Percentiles rank a stretch among this genome's conserved stretches.
Conservation (phyloP, 768 basidiomycete genomes). For the Pisolithus orientalis region DNA sequence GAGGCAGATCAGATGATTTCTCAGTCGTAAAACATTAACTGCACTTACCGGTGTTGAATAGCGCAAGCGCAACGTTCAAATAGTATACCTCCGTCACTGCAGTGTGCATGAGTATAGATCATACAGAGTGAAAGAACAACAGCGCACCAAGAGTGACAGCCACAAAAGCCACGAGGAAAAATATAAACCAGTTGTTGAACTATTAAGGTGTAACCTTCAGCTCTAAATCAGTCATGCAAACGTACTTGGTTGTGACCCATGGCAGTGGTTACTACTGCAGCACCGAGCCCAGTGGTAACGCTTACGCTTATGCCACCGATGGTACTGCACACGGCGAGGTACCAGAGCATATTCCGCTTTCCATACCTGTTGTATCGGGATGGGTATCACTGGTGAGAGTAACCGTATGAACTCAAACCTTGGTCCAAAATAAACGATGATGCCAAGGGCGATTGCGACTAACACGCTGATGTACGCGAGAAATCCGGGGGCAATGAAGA, state of each 20-base stretch:
- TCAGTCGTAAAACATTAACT: neutral
- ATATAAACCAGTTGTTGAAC: constrained; percentile 92
- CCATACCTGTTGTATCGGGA: constrained; percentile 52
- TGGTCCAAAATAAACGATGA: constrained; percentile 80
- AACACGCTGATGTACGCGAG: constrained; percentile 61
- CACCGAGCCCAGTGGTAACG: constrained; percentile 89
- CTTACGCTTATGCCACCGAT: constrained; percentile 95
- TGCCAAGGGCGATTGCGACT: constrained; percentile 57
- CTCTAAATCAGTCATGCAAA: constrained; percentile 1
- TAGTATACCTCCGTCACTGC: constrained; percentile 89
- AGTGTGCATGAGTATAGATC: constrained; percentile 4
- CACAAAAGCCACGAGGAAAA: constrained; percentile 82
- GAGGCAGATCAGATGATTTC: constrained; percentile 2
- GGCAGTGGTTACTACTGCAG: constrained; percentile 79
- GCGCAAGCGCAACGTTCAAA: constrained; percentile 89
- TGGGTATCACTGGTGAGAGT: neutral
- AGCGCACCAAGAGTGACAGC: constrained; percentile 69
- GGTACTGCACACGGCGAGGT: constrained; percentile 91
- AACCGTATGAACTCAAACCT: constrained; percentile 36
- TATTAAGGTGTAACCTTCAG: constrained; percentile 24
- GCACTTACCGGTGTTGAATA: constrained; percentile 81
- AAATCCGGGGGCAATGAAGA: constrained; percentile 84
- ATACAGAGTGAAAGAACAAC: neutral
- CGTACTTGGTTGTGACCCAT: constrained; percentile 73
- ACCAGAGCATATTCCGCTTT: constrained; percentile 91